A percentile compares a stretch with the other conserved stretches of the same genome.
phyloP scores from a whole-genome alignment of 106 monocot genomes.

The Narthecium ossifragum region DNA sequence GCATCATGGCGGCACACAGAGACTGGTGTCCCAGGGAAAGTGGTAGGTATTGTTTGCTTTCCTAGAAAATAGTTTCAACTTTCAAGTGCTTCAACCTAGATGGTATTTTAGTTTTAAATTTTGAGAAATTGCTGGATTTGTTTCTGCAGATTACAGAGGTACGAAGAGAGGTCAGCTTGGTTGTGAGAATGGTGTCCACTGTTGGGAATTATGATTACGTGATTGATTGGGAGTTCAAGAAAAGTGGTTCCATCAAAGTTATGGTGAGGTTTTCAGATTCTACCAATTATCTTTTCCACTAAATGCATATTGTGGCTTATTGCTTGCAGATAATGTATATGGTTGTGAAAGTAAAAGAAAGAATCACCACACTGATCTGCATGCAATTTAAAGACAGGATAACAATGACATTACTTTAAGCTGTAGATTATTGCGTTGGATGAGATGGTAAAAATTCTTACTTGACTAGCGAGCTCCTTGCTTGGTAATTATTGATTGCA shows the following conservation, averaged over 20 bases:
- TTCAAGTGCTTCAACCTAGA: background rate
- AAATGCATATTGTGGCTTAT: too few relatives aligned
- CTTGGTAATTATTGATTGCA: too few relatives aligned
- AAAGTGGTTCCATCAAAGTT: slow-evolving; percentile 48
- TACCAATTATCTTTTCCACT: too few relatives aligned
- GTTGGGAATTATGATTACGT: slow-evolving; percentile 70
- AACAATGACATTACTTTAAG: too few relatives aligned
- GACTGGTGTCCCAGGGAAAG: slow-evolving; percentile 21
- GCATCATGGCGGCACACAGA: slow-evolving; percentile 64
- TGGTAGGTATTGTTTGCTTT: slow-evolving; percentile 20
- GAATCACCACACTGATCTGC: too few relatives aligned
- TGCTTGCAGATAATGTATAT: too few relatives aligned
- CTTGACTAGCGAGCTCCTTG: too few relatives aligned
- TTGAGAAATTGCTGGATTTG: background rate
- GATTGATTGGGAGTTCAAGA: slow-evolving; percentile 80
- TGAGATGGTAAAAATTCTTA: too few relatives aligned
- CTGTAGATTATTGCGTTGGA: too few relatives aligned
- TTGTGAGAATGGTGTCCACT: slow-evolving; percentile 61
- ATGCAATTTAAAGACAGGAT: too few relatives aligned
- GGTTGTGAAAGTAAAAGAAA: too few relatives aligned
- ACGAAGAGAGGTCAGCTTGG: slow-evolving; percentile 53
- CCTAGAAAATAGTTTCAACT: background rate
- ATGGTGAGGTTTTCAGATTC: slow-evolving; percentile 30
- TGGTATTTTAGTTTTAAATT: too few relatives aligned
- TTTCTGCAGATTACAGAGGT: slow-evolving; percentile 41